Evolutionary conservation across 164 flowering plant genomes (phyloP).

Genomic region (Hamamelis virginiana): DNA sequence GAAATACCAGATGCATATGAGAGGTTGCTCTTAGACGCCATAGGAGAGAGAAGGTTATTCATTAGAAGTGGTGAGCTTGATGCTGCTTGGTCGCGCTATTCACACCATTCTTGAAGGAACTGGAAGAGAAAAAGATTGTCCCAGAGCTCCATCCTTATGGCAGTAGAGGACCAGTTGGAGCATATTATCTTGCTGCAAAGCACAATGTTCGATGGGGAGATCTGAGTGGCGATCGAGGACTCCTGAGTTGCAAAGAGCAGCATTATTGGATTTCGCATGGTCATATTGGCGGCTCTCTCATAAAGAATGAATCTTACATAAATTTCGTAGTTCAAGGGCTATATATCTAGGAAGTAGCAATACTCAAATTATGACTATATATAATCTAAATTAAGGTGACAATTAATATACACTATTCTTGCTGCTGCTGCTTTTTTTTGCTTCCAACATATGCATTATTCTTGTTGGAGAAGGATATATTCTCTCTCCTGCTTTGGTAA

Average conservation of each 20-base stretch:
- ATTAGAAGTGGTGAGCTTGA: conserved; percentile 63
- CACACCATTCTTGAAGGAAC: conserved; percentile 50
- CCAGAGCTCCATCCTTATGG: conserved; percentile 54
- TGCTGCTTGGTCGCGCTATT: conserved; percentile 64
- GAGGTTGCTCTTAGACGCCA: conserved; percentile 50
- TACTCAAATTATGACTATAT: too few species aligned
- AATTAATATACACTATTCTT: too few species aligned
- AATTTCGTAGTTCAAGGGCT: too few species aligned
- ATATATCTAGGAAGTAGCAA: too few species aligned
- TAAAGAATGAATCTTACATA: too few species aligned
- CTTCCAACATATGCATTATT: too few species aligned
- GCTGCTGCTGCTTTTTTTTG: too few species aligned
- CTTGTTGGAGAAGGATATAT: too few species aligned
- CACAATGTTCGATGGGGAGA: conserved; percentile 58
- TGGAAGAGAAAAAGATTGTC: conserved; percentile 45
- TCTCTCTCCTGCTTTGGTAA: too few species aligned
- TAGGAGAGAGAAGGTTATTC: conserved; percentile 52
- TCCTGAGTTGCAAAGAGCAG: background rate
- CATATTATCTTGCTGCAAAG: conserved; percentile 52
- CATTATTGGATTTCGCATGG: background rate
- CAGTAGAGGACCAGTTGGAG: conserved; percentile 57
- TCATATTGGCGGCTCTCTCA: background rate
- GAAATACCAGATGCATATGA: conserved; percentile 60
- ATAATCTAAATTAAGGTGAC: too few species aligned
- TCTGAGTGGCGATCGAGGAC: conserved; percentile 24